A percentile compares a stretch with the other conserved stretches of the same genome.
These are phyloP conservation scores for Pseudonectria foliicola DNA, from an alignment of 2,329 filamentous ascomycete species.

Conservation along the genomic window DNA sequence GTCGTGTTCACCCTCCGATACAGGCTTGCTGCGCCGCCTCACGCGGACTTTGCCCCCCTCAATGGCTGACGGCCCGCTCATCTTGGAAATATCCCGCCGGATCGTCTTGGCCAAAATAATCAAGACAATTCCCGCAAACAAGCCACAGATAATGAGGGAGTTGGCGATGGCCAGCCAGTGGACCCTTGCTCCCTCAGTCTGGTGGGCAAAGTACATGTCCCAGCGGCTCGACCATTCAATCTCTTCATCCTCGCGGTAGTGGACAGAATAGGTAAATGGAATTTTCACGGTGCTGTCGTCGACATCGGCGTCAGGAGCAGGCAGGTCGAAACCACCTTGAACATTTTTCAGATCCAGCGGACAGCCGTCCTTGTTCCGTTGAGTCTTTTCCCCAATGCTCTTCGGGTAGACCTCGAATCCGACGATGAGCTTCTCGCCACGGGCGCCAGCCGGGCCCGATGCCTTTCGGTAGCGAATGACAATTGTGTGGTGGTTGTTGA, in stretches of 20 bases:
- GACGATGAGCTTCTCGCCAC: constrained; percentile 72
- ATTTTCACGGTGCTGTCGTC: constrained; percentile 63
- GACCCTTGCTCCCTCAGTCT: constrained; percentile 72
- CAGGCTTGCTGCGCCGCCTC: constrained; percentile 41
- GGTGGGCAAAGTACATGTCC: constrained; percentile 86
- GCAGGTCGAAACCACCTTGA: constrained; percentile 54
- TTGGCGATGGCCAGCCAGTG: constrained; percentile 89
- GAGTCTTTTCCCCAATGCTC: constrained; percentile 58
- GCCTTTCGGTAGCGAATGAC: constrained; percentile 72
- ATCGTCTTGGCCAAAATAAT: constrained; percentile 77
- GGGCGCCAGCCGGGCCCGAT: constrained; percentile 58
- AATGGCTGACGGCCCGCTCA: constrained; percentile 55
- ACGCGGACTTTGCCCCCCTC: constrained; percentile 59
- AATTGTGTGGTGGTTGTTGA: constrained; percentile 85
- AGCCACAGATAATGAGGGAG: constrained; percentile 73
- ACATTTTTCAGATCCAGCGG: constrained; percentile 59
- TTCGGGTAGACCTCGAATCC: constrained; percentile 89
- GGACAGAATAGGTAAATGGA: constrained; percentile 84
- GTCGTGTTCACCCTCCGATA: constrained; percentile 29
- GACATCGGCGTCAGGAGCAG: constrained; percentile 51
- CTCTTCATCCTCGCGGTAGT: constrained; percentile 74
- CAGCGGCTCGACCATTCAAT: constrained; percentile 80
- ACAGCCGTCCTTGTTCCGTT: constrained; percentile 58
- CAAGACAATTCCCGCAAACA: constrained; percentile 71
- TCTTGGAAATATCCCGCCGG: constrained; percentile 64